A percentile compares a stretch with the other conserved stretches of the same genome.
Evolutionary conservation across 345 rosid genomes (phyloP).

Genomic region (Eucalyptus pumila): DNA sequence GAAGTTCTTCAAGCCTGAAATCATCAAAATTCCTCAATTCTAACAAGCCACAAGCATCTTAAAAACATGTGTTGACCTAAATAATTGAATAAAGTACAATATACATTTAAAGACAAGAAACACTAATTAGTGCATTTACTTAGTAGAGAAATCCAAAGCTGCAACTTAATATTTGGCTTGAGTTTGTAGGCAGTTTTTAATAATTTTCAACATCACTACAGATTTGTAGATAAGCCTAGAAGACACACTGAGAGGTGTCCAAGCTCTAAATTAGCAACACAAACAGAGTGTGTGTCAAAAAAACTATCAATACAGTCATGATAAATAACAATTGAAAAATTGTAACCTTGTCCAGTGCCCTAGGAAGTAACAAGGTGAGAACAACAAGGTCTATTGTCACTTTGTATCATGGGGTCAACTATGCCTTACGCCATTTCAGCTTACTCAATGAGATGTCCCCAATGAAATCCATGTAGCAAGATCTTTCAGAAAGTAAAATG

Average conservation of each 20-base stretch:
- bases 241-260: not conserved
- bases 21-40: not conserved
- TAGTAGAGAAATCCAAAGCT: not conserved
- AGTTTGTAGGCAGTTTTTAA: not conserved
- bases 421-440: not conserved
- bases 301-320: not conserved
- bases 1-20: constrained; percentile 93
- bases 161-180: not conserved
- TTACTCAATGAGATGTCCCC: not conserved
- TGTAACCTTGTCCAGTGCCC: not conserved
- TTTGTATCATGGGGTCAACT: not conserved
- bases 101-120: not conserved
- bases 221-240: not conserved
- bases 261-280: not conserved
- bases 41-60: not conserved
- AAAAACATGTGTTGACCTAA: not conserved
- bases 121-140: not conserved
- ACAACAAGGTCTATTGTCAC: not conserved
- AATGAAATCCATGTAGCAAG: not conserved
- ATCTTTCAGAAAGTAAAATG: not conserved
- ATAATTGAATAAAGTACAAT: not conserved
- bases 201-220: not conserved
- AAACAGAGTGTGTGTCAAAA: not conserved
- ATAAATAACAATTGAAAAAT: not conserved
- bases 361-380: not conserved